Conservation (phyloP, 2,329 filamentous ascomycete genomes). For the Epichloe coenophiala region DNA sequence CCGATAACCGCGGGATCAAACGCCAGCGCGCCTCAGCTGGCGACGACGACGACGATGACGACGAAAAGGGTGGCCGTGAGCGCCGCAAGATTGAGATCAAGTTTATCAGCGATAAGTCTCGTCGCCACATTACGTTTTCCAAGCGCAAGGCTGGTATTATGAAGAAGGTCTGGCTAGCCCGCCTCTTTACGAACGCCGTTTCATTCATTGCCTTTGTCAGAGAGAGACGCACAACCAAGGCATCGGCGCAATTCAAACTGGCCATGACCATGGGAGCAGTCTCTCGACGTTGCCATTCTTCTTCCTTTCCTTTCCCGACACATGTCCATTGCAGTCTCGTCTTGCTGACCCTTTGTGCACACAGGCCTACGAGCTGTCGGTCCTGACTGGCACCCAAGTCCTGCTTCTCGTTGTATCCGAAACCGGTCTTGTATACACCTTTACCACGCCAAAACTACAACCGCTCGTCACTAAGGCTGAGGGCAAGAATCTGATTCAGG, state of each 20-base stretch:
- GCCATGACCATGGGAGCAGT: no score
- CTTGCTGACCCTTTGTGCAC: constrained; percentile 5
- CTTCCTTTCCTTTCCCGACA: not conserved
- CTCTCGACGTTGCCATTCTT: not conserved
- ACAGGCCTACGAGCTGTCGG: constrained; percentile 92
- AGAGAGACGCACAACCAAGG: not conserved
- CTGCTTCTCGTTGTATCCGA: constrained; percentile 92
- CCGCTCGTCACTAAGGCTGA: constrained; percentile 96
- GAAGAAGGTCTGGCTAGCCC: constrained; percentile 73
- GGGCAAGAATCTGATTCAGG: constrained; percentile 98
- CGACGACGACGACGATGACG: constrained; percentile 94
- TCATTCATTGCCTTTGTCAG: not conserved
- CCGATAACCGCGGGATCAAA: constrained; percentile 76
- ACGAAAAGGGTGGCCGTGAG: constrained; percentile 95
- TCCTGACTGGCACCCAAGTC: constrained; percentile 95
- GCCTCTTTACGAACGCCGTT: not conserved
- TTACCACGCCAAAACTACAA: constrained; percentile 96
- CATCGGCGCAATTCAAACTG: not conserved
- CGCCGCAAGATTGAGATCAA: constrained; percentile 99
- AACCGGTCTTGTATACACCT: constrained; percentile 94
- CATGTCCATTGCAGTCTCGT: not conserved
- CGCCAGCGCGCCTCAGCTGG: constrained; percentile 68
- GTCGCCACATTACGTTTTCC: constrained; percentile 97
- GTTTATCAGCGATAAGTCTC: constrained; percentile 99
- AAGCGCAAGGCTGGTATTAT: constrained; percentile 99